Percentiles rank a stretch among this genome's conserved stretches.
These are phyloP conservation scores for Biancaea sappan DNA, from an alignment of 306 rosid genomes.

Conservation along the genomic window DNA sequence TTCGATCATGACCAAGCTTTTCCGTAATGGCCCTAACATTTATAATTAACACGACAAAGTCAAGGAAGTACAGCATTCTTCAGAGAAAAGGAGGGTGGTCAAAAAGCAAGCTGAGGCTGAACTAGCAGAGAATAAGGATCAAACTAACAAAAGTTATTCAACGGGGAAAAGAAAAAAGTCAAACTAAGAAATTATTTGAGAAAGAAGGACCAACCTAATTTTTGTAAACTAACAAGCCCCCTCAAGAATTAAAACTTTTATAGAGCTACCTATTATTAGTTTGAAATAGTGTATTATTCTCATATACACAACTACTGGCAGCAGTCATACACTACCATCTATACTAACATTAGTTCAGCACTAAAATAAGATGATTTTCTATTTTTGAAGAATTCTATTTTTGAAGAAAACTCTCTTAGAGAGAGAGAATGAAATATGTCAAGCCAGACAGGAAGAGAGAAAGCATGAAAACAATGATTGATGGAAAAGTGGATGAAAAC, in stretches of 20 bases:
- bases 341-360: neutral
- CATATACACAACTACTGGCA: neutral
- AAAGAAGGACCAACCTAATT: too few species aligned
- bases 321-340: conserved; percentile 13
- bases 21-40: conserved; percentile 59
- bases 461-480: conserved; percentile 1
- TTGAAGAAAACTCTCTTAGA: neutral
- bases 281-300: conserved; percentile 19
- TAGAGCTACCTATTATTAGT: neutral
- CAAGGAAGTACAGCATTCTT: conserved; percentile 29
- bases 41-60: conserved; percentile 24
- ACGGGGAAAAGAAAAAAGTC: neutral
- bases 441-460: neutral
- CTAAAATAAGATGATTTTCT: conserved; percentile 2
- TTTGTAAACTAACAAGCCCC: too few species aligned
- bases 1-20: conserved; percentile 80
- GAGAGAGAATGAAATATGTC: neutral
- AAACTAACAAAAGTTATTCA: neutral
- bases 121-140: conserved; percentile 26
- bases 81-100: neutral
- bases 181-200: neutral
- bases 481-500: conserved; percentile 7
- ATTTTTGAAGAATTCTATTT: neutral
- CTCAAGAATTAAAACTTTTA: neutral
- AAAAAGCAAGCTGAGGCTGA: conserved; percentile 10